These are phyloP conservation scores for Pneumocystis carinii DNA, from an alignment of 1,139 yeast genomes.

Conservation along the genomic window DNA sequence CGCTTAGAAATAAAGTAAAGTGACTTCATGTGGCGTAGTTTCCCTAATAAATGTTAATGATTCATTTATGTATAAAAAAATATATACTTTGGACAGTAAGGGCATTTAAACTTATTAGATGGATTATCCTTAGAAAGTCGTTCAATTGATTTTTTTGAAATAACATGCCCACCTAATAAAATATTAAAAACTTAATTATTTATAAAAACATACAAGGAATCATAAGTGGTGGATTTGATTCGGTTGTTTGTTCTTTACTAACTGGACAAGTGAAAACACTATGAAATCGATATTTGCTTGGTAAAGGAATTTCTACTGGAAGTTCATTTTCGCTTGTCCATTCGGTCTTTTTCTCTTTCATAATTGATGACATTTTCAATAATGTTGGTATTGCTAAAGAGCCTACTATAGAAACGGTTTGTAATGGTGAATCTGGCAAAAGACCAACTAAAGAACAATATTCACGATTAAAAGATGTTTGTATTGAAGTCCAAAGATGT, in stretches of 20 bases:
- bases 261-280: slow-evolving; percentile 87
- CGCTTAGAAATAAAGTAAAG: neutral
- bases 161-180: slow-evolving; percentile 28
- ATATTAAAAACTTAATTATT: neutral
- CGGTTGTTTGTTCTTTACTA: slow-evolving; percentile 64
- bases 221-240: slow-evolving; percentile 44
- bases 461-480: slow-evolving; percentile 46
- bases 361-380: slow-evolving; percentile 44
- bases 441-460: slow-evolving; percentile 50
- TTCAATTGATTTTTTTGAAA: slow-evolving; percentile 38
- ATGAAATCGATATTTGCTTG: slow-evolving; percentile 44
- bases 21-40: neutral
- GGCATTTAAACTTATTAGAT: slow-evolving; percentile 21
- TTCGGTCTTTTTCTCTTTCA: slow-evolving; percentile 35
- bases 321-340: slow-evolving; percentile 45
- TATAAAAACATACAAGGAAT: slow-evolving; percentile 38
- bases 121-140: slow-evolving; percentile 25
- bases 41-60: neutral
- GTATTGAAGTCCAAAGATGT: slow-evolving; percentile 29
- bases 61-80: neutral
- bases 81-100: neutral
- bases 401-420: slow-evolving; percentile 54
- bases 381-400: slow-evolving; percentile 57
- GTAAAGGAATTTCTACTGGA: slow-evolving; percentile 46
- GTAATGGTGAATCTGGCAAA: slow-evolving; percentile 57